These are phyloP conservation scores for Huiozyma naganishii DNA, from an alignment of 805 yeast genomes.

Conservation along the genomic window DNA sequence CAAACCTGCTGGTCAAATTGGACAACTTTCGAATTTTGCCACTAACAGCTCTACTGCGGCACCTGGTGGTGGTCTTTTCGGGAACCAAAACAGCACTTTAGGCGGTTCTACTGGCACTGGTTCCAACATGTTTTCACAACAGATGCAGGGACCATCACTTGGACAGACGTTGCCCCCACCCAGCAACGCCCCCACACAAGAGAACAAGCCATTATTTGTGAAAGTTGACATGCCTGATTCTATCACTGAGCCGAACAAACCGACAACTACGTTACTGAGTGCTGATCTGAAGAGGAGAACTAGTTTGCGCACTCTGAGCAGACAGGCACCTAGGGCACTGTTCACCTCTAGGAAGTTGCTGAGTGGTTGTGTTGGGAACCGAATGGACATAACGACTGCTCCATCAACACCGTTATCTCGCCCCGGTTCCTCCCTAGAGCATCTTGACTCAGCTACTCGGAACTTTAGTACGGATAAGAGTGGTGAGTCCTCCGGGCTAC, in stretches of 20 bases:
- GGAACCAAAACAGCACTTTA: conserved; percentile 13
- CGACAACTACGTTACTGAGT: conserved; percentile 38
- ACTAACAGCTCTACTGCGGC: conserved; percentile 8
- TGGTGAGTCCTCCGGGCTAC: conserved; percentile 2
- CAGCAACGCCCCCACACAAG: conserved; percentile 7
- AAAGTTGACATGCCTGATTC: conserved; percentile 27
- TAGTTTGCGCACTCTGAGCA: conserved; percentile 47
- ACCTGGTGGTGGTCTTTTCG: conserved; percentile 20
- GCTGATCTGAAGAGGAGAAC: conserved; percentile 43
- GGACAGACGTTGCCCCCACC: neutral
- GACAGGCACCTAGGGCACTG: conserved; percentile 53
- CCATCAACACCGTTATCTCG: neutral
- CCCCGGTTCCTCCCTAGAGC: neutral
- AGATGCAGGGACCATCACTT: conserved; percentile 6
- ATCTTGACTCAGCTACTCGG: neutral
- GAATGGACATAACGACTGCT: neutral
- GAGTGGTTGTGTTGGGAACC: neutral
- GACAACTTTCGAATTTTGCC: conserved; percentile 26
- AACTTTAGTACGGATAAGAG: too few relatives aligned
- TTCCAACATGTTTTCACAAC: neutral
- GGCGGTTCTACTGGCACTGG: conserved; percentile 1
- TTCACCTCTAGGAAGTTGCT: conserved; percentile 23
- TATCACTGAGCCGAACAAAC: conserved; percentile 32
- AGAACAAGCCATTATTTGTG: conserved; percentile 39
- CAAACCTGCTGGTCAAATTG: conserved; percentile 4